Percentiles rank a stretch among this genome's conserved stretches.
These are phyloP conservation scores for Fraxinus greggii DNA, from an alignment of 305 asterid genomes.

Conservation along the genomic window DNA sequence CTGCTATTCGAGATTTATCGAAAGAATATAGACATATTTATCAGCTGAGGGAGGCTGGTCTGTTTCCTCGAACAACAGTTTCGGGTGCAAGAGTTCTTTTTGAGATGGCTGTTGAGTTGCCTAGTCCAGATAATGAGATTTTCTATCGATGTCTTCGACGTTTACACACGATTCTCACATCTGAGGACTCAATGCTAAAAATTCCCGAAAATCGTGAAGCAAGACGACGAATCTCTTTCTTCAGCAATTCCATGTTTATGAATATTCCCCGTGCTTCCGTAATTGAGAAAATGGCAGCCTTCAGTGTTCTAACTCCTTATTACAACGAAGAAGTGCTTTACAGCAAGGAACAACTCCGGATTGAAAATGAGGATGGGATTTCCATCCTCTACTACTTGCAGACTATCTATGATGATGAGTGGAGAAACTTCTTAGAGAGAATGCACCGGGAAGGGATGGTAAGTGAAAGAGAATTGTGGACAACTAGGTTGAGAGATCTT, in stretches of 20 bases:
- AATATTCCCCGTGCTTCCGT: constrained; percentile 98
- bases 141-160: constrained; percentile 90
- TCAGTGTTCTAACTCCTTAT: constrained; percentile 96
- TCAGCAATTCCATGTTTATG: constrained; percentile 96
- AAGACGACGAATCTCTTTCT: constrained; percentile 92
- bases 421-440: constrained; percentile 89
- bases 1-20: constrained; percentile 80
- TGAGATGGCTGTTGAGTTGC: constrained; percentile 72
- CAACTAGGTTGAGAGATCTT: constrained; percentile 75
- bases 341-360: constrained; percentile 87
- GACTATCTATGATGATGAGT: constrained; percentile 90
- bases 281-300: constrained; percentile 95
- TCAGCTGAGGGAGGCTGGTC: constrained; percentile 83
- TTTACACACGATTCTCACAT: constrained; percentile 78
- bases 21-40: constrained; percentile 62
- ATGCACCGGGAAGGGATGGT: constrained; percentile 85
- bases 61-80: constrained; percentile 62
- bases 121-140: constrained; percentile 57
- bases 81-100: constrained; percentile 73
- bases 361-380: constrained; percentile 97
- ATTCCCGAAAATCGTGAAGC: constrained; percentile 94
- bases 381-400: constrained; percentile 89
- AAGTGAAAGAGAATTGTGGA: constrained; percentile 76
- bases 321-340: constrained; percentile 88
- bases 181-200: constrained; percentile 84